Evolutionary conservation across 352 stramenopile genomes (phyloP), one percentile per base, ranked within the genome.

Genomic region (Phytopythium ostracodes): DNA sequence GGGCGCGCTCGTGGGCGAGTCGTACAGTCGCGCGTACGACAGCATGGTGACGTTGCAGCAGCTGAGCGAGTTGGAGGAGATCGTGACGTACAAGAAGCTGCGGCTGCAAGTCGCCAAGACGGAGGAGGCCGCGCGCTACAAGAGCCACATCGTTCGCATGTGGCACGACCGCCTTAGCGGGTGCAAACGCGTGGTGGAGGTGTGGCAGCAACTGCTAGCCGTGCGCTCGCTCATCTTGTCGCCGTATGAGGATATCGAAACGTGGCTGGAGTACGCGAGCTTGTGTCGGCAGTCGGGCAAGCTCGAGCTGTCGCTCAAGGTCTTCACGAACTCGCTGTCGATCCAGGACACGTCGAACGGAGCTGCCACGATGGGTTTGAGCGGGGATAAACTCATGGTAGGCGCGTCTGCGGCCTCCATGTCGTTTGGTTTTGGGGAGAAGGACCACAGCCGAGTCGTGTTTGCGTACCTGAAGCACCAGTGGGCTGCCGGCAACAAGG

Each of bases 31-130:
- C 22, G 96, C 96, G 5, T 99, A 99, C 68, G 84, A 83, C 38
- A 96, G 93, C 62, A 98, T 99, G 77, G 94, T 99, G 10, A 98
- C 90, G 50, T 79, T 98, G 58, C 97, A 99, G 81, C 93, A 98
- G 59, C 77, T 99, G 14, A 92, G 93, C 42, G 97, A 99, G 68
- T 73, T 99, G 66, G 96, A 99, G 70, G 98, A 99, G 74, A 96
- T 99, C n/a, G 94, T 98, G 50, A 87, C 84, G 50, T 97, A 98
- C 64, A 92, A 96, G 61, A 96, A 98, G 59, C 65, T 94, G 22
- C 77, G 81, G 0, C 52, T 77, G 18, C 79, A 91, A 59, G 83
- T 91, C 12, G 68, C 73, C 10, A 92, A 89, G 50, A 72, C 73
- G 2, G 80, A 92, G 64, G 82, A 96, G 62, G 84, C 87, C 1